Base-by-base conservation (phyloP, 2,329 filamentous ascomycete species). In the Venturia asperata region DNA sequence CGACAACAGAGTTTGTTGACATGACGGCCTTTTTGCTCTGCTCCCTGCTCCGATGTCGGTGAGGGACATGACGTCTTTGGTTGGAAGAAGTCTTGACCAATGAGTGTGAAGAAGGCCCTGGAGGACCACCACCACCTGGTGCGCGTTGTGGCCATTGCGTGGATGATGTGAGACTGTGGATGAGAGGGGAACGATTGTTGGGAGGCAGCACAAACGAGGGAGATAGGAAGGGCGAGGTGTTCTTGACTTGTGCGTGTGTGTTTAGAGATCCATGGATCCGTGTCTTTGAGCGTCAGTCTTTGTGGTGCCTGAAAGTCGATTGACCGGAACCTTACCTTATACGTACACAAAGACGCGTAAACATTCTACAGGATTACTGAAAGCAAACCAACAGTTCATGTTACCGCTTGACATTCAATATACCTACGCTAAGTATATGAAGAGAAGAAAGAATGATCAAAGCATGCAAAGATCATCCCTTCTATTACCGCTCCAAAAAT, bases 81-180 rank as follows among this genome's bases (percentile, higher is more conserved):
- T 19, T 55, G 49, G 17, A 15, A 47, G 45, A 47, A 1, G 45
- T 5, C 45, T 47, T 47, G 45, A n/a, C 45, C 7, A n/a, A 19
- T 34, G 24, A 5, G 49, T 17, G 27, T 37, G 52, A 56, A 37
- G 52, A 56, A 56, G 1, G 30, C 34, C 6, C 30, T 37, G 27
- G 37, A 15, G 27, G 27, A 56, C 52, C 52, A 56, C 15, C 15
- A 1, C 7, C n/a, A n/a, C n/a, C n/a, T n/a, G n/a, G 52, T 34
- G 7, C 24, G 49, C 49, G 49, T 55, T 55, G 24, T 55, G 24
- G 52, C 52, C 52, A 56, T 56, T 37, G 52, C 30, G 52, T 37
- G 45, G 39, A 41, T 1, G 21, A 49, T 47, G 6, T 47, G 5
- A n/a, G n/a, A 24, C 13, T 27, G 21, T 49, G n/a, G 21, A 27